Base-by-base conservation (phyloP, 768 basidiomycete species). In the Tulasnella sp. region DNA sequence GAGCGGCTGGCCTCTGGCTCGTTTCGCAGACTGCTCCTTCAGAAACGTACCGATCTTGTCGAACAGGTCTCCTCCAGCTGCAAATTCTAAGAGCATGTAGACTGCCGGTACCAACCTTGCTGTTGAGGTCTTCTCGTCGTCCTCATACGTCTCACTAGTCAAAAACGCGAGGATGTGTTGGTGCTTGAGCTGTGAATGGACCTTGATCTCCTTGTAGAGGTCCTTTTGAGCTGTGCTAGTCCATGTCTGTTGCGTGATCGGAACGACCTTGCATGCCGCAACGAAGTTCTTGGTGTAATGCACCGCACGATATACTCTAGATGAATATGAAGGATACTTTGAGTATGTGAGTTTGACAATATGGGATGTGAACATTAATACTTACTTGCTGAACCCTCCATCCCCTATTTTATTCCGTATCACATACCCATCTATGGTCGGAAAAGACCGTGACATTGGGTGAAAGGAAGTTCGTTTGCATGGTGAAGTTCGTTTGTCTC, bases 51-150 rank as follows among this genome's bases (percentile, higher is more conserved):
- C 88, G 53, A 99, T 99, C 75, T 97, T 99, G 71, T 99, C 96
- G 69, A 99, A 99, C 30, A 99, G 72, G 70, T 98, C 96, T 0
- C 96, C 96, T 21, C 92, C 93, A 1, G 82, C 82, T 0, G 94
- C 96, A 31, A 94, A 74, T 69, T 98, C 96, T 66, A 99, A 72
- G 19, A 97, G 73, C 78, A 99, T 90, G 68, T 97, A 99, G 21
- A 92, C 78, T 0, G 87, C 94, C 0, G 91, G 86, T 0, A 83
- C 71, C 4, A 59, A 31, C 31, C 19, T 22, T 19, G 30, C 34
- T 66, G 83, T 92, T 2, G 64, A 65, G 24, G 64, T 63, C 43
- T 69, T 67, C 49, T 64, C 67, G 53, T 38, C 73, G 64, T 51
- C 74, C 63, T 92, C 90, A 0, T 92, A 83, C 2, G 88, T 73